Evolutionary conservation across 208 protist genomes (phyloP), one percentile per base, ranked within the genome.

Genomic region (Kentomonas sorsogonicus): DNA sequence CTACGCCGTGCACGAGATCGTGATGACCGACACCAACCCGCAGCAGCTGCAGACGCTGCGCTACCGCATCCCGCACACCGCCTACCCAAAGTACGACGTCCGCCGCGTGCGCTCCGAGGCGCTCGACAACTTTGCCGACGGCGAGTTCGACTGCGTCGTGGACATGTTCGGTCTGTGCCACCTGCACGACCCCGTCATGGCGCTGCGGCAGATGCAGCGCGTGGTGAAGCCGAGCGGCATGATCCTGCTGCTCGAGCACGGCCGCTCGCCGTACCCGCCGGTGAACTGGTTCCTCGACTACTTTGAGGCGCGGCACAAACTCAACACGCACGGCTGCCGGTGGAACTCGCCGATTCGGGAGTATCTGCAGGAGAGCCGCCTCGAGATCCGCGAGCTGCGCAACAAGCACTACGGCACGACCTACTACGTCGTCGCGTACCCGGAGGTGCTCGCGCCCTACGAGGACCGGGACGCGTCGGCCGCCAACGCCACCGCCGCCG

Each of bases 91-190:
- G 62, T 94, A 94, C 58, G 75, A 88, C 29, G 75, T 94, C 34
- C 67, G 81, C 47, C 84, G 81, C 27, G 83, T 92, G n/a, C 82
- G 83, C 47, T 79, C 72, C 7, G 84, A 93, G 67, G 81, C 63
- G 27, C 74, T 95, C 5, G 80, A 89, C 44, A 70, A 63, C 31
- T 91, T 95, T 64, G 66, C 63, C 26, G 76, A 91, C 59, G 79
- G 69, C 18, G 79, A 89, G 77, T 96, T 95, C 69, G 91, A 96
- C 60, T 91, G 81, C 58, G 66, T 94, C 4, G 83, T 94, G 30
- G 91, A 96, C 72, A 94, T 91, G 83, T 96, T 93, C 62, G 91
- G 91, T 15, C 74, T 96, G 23, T 96, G 91, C 54, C 79, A 88
- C 44, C 65, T 94, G n/a, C 77, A 89, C 56, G 86, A 94, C 69